Evolutionary conservation across 257 asterid genomes (phyloP).

Genomic region (Gynochthodes officinalis): DNA sequence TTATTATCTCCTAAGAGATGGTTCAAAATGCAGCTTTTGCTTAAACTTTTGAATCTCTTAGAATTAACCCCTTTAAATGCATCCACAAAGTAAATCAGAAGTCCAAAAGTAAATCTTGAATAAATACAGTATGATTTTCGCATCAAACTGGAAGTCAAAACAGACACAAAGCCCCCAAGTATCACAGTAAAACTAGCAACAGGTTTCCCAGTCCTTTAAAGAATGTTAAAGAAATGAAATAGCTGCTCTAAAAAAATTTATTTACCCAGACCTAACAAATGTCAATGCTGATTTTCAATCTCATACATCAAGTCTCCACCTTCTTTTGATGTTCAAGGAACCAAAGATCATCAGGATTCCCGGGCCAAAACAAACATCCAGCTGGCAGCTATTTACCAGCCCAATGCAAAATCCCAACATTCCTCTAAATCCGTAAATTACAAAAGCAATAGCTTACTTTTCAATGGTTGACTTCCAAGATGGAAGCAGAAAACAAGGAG

Average conservation of each 20-base stretch:
- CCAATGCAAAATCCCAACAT: too few relatives aligned
- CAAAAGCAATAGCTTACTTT: background rate
- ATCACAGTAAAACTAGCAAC: background rate
- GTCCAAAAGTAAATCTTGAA: background rate
- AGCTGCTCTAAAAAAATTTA: background rate
- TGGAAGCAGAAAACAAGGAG: background rate
- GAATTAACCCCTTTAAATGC: background rate
- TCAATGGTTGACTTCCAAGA: background rate
- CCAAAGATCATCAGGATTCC: background rate
- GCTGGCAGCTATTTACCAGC: background rate
- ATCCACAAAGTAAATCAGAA: background rate
- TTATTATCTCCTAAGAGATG: background rate
- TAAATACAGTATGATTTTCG: background rate
- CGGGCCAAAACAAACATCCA: background rate
- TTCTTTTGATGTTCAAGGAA: background rate
- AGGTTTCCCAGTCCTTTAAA: background rate
- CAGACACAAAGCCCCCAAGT: background rate
- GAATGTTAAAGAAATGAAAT: background rate
- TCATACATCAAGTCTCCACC: conserved; percentile 3
- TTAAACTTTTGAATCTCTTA: background rate
- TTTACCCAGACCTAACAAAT: background rate
- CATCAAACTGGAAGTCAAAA: background rate
- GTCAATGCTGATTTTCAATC: background rate
- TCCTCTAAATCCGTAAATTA: background rate
- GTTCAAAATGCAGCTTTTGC: background rate